Evolutionary conservation across 176 grass and related monocot genomes (phyloP).

Genomic region (Saccharum spontaneum): DNA sequence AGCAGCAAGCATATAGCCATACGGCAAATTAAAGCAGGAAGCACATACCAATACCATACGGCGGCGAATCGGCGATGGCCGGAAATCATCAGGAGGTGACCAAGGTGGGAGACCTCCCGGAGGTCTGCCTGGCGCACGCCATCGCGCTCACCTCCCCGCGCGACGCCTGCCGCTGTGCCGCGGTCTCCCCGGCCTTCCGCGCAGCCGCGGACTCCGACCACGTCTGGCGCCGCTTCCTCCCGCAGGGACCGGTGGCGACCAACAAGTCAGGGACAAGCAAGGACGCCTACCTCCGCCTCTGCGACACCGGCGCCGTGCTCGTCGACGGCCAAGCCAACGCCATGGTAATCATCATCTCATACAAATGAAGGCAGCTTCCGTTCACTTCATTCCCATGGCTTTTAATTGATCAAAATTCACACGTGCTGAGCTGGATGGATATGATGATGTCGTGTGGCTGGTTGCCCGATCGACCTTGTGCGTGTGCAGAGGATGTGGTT

Average conservation of each 20-base stretch:
- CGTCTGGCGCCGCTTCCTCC: constrained; percentile 47
- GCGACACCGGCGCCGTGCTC: neutral
- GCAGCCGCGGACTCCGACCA: constrained; percentile 38
- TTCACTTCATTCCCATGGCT: too few species aligned
- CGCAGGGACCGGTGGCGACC: neutral
- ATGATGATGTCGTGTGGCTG: too few species aligned
- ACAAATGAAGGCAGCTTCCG: too few species aligned
- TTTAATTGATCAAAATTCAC: too few species aligned
- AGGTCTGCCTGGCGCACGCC: constrained; percentile 46
- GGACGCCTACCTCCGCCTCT: constrained; percentile 36
- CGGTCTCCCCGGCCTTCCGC: constrained; percentile 38
- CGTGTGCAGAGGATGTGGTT: constrained; percentile 30
- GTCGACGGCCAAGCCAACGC: neutral
- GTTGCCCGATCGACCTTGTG: neutral
- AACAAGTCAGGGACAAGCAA: neutral
- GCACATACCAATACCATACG: too few species aligned
- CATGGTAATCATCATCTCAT: neutral
- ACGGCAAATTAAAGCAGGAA: too few species aligned
- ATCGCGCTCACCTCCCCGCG: constrained; percentile 52
- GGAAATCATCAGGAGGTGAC: neutral
- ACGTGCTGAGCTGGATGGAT: too few species aligned
- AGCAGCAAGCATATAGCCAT: too few species aligned
- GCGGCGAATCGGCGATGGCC: neutral
- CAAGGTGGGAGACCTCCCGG: constrained; percentile 33
- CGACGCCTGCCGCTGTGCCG: constrained; percentile 34